These are phyloP conservation scores for Phytophthora ramorum DNA, from an alignment of 352 stramenopile species.

Conservation along the genomic window DNA sequence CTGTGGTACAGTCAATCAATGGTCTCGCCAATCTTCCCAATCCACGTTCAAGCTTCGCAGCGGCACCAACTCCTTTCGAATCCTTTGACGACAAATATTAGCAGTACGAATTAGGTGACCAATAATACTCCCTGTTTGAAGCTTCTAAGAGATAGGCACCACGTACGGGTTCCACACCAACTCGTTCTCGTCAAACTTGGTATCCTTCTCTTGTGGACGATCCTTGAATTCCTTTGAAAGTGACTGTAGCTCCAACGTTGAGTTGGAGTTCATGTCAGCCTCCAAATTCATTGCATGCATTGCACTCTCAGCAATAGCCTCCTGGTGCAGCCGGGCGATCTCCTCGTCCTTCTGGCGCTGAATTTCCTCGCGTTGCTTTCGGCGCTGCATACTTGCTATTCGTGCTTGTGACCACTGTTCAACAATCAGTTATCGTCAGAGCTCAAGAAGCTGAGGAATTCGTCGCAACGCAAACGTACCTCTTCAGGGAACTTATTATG, in stretches of 20 bases:
- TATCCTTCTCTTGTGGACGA: conserved; percentile 59
- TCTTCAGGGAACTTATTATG: conserved; percentile 72
- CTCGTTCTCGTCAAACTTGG: conserved; percentile 68
- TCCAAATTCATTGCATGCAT: conserved; percentile 78
- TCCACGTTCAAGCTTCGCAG: conserved; percentile 82
- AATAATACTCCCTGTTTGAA: background rate
- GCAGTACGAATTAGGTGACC: conserved; percentile 1
- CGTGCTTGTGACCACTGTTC: conserved; percentile 68
- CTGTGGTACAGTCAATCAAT: conserved; percentile 43
- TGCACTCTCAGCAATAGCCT: conserved; percentile 74
- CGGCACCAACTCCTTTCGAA: conserved; percentile 79
- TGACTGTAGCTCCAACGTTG: conserved; percentile 59
- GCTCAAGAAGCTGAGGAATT: background rate
- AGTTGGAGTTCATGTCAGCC: conserved; percentile 62
- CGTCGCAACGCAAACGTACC: conserved; percentile 34
- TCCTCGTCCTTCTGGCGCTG: conserved; percentile 74
- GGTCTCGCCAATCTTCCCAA: conserved; percentile 86
- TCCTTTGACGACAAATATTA: conserved; percentile 32
- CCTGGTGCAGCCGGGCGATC: conserved; percentile 72
- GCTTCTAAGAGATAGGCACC: conserved; percentile 4
- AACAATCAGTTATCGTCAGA: background rate
- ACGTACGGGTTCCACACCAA: conserved; percentile 87
- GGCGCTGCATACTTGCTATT: conserved; percentile 55
- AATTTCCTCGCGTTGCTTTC: conserved; percentile 66
- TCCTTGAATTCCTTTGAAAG: no score